phyloP scores from a whole-genome alignment of 108 stramenopile species.

The Asterionellopsis glacialis region DNA sequence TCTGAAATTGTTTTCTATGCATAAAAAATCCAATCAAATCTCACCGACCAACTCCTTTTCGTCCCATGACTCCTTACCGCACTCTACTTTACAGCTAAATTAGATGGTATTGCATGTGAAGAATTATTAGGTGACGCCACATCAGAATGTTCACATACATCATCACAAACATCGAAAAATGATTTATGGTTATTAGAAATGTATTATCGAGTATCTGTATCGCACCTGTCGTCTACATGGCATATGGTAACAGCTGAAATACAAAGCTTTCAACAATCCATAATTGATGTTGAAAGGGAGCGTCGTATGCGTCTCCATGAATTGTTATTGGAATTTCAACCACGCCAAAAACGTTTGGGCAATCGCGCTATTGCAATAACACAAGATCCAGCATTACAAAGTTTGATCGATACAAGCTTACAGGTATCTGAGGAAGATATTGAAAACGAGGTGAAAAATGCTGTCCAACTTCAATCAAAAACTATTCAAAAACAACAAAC shows the following conservation, averaged over 20 bases:
- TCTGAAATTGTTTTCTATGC: no score
- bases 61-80: no score
- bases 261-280: slow-evolving; percentile 41
- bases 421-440: slow-evolving; percentile 61
- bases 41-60: no score
- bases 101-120: no score
- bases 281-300: slow-evolving; percentile 50
- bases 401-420: slow-evolving; percentile 39
- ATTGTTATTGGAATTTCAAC: slow-evolving; percentile 51
- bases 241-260: slow-evolving; percentile 52
- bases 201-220: slow-evolving; percentile 67
- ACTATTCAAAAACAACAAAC: slow-evolving; percentile 47
- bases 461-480: slow-evolving; percentile 54
- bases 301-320: slow-evolving; percentile 49
- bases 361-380: slow-evolving; percentile 28
- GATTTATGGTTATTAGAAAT: slow-evolving; percentile 78
- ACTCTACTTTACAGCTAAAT: no score
- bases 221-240: slow-evolving; percentile 47
- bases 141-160: no score
- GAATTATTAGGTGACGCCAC: no score
- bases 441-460: slow-evolving; percentile 56
- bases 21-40: no score
- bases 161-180: slow-evolving; percentile 5
- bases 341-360: slow-evolving; percentile 51
- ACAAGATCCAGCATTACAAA: slow-evolving; percentile 40